These are phyloP conservation scores for Hypoxylon sp. DNA, from an alignment of 2,329 filamentous ascomycete species.

Conservation along the genomic window DNA sequence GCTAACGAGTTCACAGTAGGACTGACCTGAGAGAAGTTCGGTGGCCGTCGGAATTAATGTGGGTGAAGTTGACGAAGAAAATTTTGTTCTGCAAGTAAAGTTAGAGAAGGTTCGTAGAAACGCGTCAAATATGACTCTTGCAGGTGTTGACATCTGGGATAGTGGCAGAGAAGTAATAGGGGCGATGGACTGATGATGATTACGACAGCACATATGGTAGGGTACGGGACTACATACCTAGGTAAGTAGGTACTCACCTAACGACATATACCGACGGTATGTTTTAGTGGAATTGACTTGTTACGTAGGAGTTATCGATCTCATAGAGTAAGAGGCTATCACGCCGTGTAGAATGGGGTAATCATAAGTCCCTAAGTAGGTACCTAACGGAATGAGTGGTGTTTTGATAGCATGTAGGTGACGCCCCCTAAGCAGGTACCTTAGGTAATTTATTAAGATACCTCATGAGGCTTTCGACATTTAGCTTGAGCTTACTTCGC, in stretches of 20 bases:
- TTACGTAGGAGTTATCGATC: neutral
- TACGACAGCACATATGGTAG: neutral
- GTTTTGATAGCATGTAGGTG: slow-evolving; percentile 8
- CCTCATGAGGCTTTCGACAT: neutral
- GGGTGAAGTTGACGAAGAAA: neutral
- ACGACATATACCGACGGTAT: too few species aligned
- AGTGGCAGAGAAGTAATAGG: neutral
- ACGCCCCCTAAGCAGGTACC: neutral
- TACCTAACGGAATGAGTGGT: slow-evolving; percentile 12
- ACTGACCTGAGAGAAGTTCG: too few species aligned
- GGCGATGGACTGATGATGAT: neutral
- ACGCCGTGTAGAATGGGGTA: neutral
- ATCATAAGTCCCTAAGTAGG: neutral
- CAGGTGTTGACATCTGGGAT: neutral
- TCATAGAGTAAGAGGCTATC: neutral
- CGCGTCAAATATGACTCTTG: neutral
- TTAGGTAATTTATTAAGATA: neutral
- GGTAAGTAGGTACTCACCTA: too few species aligned
- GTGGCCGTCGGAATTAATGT: too few species aligned
- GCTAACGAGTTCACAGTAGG: too few species aligned
- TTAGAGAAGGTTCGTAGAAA: neutral
- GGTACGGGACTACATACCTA: neutral
- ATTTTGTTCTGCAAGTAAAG: neutral
- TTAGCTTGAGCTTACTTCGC: slow-evolving; percentile 31
- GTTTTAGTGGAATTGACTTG: too few species aligned